phyloP scores from a whole-genome alignment of 768 basidiomycete genomes.

The Suillus subalutaceus region DNA sequence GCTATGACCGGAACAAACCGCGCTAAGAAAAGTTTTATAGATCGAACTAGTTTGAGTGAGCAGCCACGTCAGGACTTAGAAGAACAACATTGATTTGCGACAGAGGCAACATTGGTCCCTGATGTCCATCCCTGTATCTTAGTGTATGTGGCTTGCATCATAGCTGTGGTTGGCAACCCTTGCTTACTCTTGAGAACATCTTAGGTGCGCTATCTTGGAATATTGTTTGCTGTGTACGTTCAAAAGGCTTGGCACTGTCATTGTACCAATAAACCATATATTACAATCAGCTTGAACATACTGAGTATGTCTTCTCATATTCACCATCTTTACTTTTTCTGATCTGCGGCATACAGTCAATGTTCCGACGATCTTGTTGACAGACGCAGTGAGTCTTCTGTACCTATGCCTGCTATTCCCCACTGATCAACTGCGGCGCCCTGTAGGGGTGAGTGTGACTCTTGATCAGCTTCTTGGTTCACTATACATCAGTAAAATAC shows the following conservation, averaged over 20 bases:
- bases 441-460: not conserved
- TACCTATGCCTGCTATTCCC: not conserved
- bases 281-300: conserved; percentile 1
- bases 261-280: not conserved
- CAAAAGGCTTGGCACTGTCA: not conserved
- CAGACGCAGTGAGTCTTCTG: not conserved
- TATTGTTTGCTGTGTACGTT: not conserved
- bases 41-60: not conserved
- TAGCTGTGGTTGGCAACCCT: not conserved
- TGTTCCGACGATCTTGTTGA: not conserved
- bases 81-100: not conserved
- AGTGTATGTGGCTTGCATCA: not conserved
- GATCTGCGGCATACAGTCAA: not conserved
- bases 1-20: not conserved
- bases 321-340: not conserved
- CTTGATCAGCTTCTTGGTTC: not conserved
- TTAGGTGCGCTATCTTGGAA: not conserved
- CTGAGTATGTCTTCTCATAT: not conserved
- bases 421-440: not conserved
- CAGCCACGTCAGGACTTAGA: not conserved
- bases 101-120: conserved; percentile 1
- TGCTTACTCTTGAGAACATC: not conserved
- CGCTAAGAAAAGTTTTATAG: not conserved
- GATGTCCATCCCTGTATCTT: not conserved
- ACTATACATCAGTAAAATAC: too few relatives aligned